Evolutionary conservation across 768 basidiomycete species (phyloP), one percentile per base, ranked within the genome.

Genomic region (Termitomyces bulborhizus): DNA sequence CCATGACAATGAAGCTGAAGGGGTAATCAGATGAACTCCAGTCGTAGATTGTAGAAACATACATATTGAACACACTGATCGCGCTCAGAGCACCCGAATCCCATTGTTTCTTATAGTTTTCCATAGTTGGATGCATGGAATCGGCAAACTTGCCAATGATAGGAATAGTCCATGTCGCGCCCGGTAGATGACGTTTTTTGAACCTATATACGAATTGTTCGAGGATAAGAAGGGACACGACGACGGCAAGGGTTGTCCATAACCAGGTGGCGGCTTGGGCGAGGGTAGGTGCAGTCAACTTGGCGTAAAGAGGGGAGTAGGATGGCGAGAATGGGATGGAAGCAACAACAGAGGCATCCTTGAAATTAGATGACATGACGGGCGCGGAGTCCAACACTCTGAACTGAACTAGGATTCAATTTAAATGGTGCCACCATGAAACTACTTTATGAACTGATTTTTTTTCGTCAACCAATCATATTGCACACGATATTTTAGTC

Each of bases 31-130:
- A 48, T 24, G 36, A 8, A 6, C 11, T 13, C 13, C 16, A 21
- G 3, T 16, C 18, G 36, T 36, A 40, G 34, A 41, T 52, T 37
- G 49, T 40, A 15, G 40, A 36, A 34, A 72, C 87, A 62, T 58
- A 92, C 97, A 99, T 98, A 73, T 99, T 96, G 76, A 99, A 99
- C 4, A 99, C 97, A 67, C 91, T 94, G 55, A 96, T 74, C 9
- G 86, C 93, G 60, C 88, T 89, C 34, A 99, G 79, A 13, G 85
- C 85, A 51, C 94, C 95, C 2, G 87, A 86, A 61, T 88, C 78
- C 96, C 96, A 99, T 64, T 95, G 92, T 61, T 78, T 80, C 77
- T 87, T 89, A 76, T 99, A 99, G 41, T 82, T 82, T 67, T 95
- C 90, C 80, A 98, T 80, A 5, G 91, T 86, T 12, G 97, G 97